These are phyloP conservation scores for Micromonas pusilla DNA, from an alignment of 139 green algal species.

Conservation along the genomic window DNA sequence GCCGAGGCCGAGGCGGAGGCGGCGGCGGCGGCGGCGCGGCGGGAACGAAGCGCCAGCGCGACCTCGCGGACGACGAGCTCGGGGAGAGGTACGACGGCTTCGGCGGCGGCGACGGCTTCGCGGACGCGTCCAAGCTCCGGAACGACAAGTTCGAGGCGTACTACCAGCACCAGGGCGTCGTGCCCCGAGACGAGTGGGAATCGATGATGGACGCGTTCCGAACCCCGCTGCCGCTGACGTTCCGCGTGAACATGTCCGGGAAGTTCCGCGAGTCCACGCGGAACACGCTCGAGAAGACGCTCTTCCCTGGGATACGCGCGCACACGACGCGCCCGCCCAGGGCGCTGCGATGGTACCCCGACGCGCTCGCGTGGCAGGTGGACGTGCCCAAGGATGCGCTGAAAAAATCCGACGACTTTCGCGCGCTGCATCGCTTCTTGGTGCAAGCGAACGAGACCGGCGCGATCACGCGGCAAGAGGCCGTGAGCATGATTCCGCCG, in stretches of 20 bases:
- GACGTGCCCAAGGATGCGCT: constrained; percentile 74
- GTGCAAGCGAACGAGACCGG: constrained; percentile 71
- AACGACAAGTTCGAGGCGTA: constrained; percentile 58
- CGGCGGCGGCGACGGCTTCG: not conserved
- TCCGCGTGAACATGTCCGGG: constrained; percentile 91
- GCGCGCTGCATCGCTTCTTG: constrained; percentile 57
- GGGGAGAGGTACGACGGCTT: not conserved
- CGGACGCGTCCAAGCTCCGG: not conserved
- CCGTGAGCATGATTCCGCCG: constrained; percentile 93
- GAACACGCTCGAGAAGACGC: not conserved
- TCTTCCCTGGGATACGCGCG: not conserved
- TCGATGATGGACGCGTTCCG: constrained; percentile 69
- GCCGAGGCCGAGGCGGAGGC: not conserved
- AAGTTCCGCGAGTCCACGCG: constrained; percentile 32
- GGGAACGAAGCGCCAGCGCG: not conserved
- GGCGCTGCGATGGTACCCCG: constrained; percentile 77
- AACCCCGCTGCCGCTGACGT: constrained; percentile 79
- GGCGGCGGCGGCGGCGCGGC: not conserved
- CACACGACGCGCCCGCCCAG: not conserved
- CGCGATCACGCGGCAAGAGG: constrained; percentile 92
- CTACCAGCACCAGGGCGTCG: constrained; percentile 62
- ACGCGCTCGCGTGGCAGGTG: constrained; percentile 85
- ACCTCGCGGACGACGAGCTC: constrained; percentile 11
- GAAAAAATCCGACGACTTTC: constrained; percentile 64
- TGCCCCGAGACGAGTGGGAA: constrained; percentile 75